A percentile compares a stretch with the other conserved stretches of the same genome.
Evolutionary conservation across 2,329 filamentous ascomycete genomes (phyloP).

Genomic region (Chaetoscypha palmicola): DNA sequence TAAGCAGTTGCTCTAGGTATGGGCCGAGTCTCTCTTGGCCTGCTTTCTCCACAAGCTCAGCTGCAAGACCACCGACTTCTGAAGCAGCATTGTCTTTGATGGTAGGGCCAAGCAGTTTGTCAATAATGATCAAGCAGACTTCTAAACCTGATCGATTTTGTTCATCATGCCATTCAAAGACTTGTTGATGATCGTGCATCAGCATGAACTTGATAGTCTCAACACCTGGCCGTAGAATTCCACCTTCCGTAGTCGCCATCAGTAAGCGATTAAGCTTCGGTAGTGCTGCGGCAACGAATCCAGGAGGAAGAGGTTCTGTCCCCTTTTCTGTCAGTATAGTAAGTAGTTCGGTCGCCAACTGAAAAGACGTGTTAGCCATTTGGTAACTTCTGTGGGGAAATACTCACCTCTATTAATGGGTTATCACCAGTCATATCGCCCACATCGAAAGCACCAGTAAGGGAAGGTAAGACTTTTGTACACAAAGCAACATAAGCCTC

Average conservation of each 20-base stretch:
- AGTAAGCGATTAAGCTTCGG: conserved; percentile 81
- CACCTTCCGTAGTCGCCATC: conserved; percentile 77
- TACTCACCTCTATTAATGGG: conserved; percentile 65
- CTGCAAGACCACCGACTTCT: conserved; percentile 92
- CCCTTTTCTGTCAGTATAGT: conserved; percentile 75
- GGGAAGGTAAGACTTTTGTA: conserved; percentile 75
- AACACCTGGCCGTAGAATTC: conserved; percentile 79
- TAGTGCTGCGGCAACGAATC: conserved; percentile 77
- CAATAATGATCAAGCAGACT: conserved; percentile 83
- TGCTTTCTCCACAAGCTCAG: conserved; percentile 91
- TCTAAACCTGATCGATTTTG: conserved; percentile 78
- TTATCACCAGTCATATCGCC: conserved; percentile 79
- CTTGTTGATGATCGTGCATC: conserved; percentile 80
- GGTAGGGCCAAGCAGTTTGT: conserved; percentile 72
- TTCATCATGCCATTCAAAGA: conserved; percentile 79
- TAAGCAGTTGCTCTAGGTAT: conserved; percentile 79
- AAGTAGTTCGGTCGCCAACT: conserved; percentile 78
- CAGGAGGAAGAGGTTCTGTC: conserved; percentile 74
- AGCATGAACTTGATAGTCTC: conserved; percentile 85
- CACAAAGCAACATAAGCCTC: conserved; percentile 74
- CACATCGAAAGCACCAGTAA: conserved; percentile 85
- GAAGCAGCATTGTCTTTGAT: conserved; percentile 92
- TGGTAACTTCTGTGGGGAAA: background rate
- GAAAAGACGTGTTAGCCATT: conserved; percentile 20
- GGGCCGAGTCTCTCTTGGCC: conserved; percentile 86